Conservation (phyloP, 805 yeast genomes). For the Ogataea ramenticola region DNA sequence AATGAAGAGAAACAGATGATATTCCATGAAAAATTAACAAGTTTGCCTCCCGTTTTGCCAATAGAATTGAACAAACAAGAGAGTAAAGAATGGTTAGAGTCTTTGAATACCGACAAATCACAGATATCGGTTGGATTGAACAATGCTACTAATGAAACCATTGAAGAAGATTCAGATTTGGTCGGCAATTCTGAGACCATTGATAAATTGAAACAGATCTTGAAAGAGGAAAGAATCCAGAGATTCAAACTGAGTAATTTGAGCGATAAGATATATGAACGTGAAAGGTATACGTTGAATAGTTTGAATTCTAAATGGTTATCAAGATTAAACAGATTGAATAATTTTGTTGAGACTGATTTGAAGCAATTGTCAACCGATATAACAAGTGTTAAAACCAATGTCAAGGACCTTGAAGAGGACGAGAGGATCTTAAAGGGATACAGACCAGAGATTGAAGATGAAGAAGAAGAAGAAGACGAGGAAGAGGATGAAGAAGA, state of each 20-base stretch:
- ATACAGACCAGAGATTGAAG: slow-evolving; percentile 5
- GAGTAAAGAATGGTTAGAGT: background rate
- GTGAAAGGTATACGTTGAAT: slow-evolving; percentile 14
- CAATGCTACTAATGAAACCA: background rate
- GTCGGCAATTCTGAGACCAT: slow-evolving; percentile 3
- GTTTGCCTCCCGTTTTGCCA: background rate
- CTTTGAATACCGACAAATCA: background rate
- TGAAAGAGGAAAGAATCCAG: slow-evolving; percentile 15
- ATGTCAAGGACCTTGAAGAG: slow-evolving; percentile 10
- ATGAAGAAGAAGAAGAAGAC: slow-evolving; percentile 8
- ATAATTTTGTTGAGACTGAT: slow-evolving; percentile 17
- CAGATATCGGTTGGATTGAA: background rate
- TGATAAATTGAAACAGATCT: slow-evolving; percentile 9
- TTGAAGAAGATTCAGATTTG: slow-evolving; percentile 5
- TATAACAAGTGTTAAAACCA: slow-evolving; percentile 5
- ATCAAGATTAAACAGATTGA: slow-evolving; percentile 14
- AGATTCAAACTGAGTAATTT: slow-evolving; percentile 22
- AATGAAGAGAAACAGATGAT: background rate
- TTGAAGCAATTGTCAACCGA: slow-evolving; percentile 7
- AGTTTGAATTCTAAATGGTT: slow-evolving; percentile 22
- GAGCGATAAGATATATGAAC: slow-evolving; percentile 18
- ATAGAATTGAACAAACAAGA: background rate
- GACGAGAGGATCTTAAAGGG: slow-evolving; percentile 3
- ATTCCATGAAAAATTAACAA: background rate
- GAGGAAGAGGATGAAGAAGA: slow-evolving; percentile 10